Evolutionary conservation across 495 filamentous ascomycete genomes (phyloP), one percentile per base, ranked within the genome.

Genomic region (Chaetomium cochliodes): DNA sequence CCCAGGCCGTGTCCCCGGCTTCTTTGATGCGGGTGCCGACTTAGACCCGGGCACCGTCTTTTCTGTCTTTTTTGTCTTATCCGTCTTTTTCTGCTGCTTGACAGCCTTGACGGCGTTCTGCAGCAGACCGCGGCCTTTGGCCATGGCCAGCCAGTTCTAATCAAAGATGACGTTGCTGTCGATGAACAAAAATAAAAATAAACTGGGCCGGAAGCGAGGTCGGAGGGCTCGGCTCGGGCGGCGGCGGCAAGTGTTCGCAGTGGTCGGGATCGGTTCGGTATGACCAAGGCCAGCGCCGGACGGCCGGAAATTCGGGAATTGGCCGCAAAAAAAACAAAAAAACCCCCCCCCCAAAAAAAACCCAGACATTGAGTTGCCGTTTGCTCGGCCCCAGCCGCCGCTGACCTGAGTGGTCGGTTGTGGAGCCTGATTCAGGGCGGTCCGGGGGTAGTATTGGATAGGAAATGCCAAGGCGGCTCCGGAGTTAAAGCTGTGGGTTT

Each of bases 21-120:
- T 49, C 15, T 49, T 49, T 51, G 60, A 63, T 47, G 5, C 42
- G 49, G 65, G 20, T 18, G 39, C 18, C 41, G 42, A 20, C 49
- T 28, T 55, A 16, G 52, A 33, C 9, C 5, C 52, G 30, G 52
- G 18, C 7, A 18, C 15, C 47, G 59, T 16, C 13, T 15, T 15
- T 16, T 4, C 41, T 44, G 41, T 44, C 33, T 37, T 37, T 37
- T 37, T 12, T 3, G 41, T 3, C 25, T 54, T 54, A 18, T 5
- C 16, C 0, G 60, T 28, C 37, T 67, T 64, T 49, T 67, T 61
- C 44, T 67, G 61, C 56, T 61, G 63, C 59, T 65, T 64, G n/a
- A 54, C 67, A 15, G 65, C 64, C 64, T 71, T 71, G 60, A 60
- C 63, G 63, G 67, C 69, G 7, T 65, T 28, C 16, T 62, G 58